A percentile compares a stretch with the other conserved stretches of the same genome.
Conservation (phyloP, 768 basidiomycete species). For the Cystobasidium tubakii region DNA sequence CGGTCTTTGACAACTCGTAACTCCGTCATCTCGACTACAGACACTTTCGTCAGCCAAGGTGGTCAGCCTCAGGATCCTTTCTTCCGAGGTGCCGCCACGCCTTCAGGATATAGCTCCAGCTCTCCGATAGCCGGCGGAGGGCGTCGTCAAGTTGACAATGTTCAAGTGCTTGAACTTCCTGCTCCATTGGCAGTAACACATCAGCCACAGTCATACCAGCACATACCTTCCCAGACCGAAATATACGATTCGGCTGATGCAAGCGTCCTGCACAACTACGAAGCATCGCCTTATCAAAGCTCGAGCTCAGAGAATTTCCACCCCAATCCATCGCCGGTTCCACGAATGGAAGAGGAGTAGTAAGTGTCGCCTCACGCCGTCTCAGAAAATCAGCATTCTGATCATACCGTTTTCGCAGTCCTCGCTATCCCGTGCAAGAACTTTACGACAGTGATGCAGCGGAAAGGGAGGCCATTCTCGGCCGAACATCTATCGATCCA, state of each 20-base stretch:
- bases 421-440: constrained; percentile 22
- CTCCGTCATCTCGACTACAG: constrained; percentile 71
- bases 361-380: background rate
- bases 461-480: constrained; percentile 41
- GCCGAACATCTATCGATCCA: constrained; percentile 24
- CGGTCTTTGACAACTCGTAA: constrained; percentile 55
- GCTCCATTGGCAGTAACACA: constrained; percentile 43
- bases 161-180: constrained; percentile 50
- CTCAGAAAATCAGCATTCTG: background rate
- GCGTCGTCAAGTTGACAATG: constrained; percentile 26
- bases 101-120: constrained; percentile 46
- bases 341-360: constrained; percentile 41
- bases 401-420: background rate
- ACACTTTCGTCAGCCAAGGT: constrained; percentile 50
- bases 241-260: constrained; percentile 31
- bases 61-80: constrained; percentile 40
- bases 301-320: constrained; percentile 24
- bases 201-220: constrained; percentile 28
- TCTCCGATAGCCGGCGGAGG: constrained; percentile 35
- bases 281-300: constrained; percentile 34
- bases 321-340: constrained; percentile 14
- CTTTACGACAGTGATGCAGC: constrained; percentile 35
- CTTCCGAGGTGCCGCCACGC: constrained; percentile 40
- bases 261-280: constrained; percentile 22
- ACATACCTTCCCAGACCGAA: constrained; percentile 22